phyloP scores from a whole-genome alignment of 208 protist genomes.

The Leishmania turanica region DNA sequence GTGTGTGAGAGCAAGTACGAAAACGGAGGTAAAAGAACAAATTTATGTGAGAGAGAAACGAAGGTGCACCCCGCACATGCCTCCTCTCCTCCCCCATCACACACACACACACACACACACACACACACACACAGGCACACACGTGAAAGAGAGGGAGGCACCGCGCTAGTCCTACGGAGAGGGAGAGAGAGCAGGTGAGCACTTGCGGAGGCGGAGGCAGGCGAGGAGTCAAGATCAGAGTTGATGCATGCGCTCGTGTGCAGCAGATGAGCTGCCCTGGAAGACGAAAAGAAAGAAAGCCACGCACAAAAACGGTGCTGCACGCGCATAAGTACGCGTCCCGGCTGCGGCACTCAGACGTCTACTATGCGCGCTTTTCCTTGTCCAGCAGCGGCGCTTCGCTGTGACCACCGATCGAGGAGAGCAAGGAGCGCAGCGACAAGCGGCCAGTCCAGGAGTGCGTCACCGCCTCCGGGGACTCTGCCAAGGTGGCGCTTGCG shows the following conservation, averaged over 20 bases:
- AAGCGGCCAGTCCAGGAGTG: constrained; percentile 48
- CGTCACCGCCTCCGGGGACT: constrained; percentile 31
- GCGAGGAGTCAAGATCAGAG: not conserved
- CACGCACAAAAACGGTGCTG: not conserved
- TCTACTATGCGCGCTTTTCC: not conserved
- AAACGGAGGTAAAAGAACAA: not conserved
- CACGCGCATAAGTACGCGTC: not conserved
- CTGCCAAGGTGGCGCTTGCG: not conserved
- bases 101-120: not conserved
- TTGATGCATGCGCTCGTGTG: not conserved
- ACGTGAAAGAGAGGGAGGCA: not conserved
- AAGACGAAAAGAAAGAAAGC: not conserved
- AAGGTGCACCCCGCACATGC: not conserved
- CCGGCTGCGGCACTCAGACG: not conserved
- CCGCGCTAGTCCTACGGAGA: not conserved
- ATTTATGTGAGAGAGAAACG: not conserved
- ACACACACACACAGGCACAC: not conserved
- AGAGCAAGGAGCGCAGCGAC: constrained; percentile 41
- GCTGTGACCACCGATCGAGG: constrained; percentile 25
- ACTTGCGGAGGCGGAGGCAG: not conserved
- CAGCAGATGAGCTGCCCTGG: not conserved
- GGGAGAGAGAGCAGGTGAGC: not conserved
- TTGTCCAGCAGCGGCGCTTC: constrained; percentile 17
- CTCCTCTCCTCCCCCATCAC: not conserved
- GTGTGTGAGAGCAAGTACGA: not conserved